Percentiles rank a stretch among this genome's conserved stretches.
Conservation (phyloP, 148 eudicot genomes). For the Vaccinium macrocarpon region DNA sequence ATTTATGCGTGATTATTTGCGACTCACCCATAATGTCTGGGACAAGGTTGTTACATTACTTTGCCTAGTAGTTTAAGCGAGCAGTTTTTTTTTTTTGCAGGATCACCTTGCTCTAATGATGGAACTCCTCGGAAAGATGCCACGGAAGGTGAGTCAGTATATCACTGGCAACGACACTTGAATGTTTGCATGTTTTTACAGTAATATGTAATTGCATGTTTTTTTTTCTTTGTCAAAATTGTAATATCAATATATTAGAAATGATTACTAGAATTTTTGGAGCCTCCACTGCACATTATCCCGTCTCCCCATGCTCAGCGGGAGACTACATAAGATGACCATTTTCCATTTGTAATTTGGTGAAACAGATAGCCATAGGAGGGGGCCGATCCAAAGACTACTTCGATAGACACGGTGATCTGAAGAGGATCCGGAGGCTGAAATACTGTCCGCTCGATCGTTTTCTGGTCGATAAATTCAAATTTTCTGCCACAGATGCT, state of each 20-base stretch:
- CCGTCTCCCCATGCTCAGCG: not conserved
- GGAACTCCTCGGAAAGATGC: conserved; percentile 97
- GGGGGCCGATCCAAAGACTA: conserved; percentile 82
- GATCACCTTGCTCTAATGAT: conserved; percentile 98
- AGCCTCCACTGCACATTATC: not conserved
- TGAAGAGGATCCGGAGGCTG: conserved; percentile 88
- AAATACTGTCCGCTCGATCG: conserved; percentile 69
- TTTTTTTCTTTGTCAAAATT: not conserved
- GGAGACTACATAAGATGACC: conserved; percentile 1
- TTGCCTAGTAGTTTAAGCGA: not conserved
- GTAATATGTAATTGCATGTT: not conserved
- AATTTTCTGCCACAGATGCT: conserved; percentile 62
- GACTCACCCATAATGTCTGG: not conserved
- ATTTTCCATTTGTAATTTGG: conserved; percentile 12
- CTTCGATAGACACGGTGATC: conserved; percentile 88
- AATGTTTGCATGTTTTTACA: not conserved
- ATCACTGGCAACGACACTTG: not conserved
- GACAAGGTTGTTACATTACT: not conserved
- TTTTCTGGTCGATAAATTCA: conserved; percentile 63
- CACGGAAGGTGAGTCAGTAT: conserved; percentile 63
- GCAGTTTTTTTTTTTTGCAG: conserved; percentile 36
- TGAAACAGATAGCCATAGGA: conserved; percentile 65
- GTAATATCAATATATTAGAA: not conserved
- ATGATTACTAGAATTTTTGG: not conserved
- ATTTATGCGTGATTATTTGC: not conserved